Conservation (phyloP, 1,284 basidiomycete species). For the Trametes polyzona region DNA sequence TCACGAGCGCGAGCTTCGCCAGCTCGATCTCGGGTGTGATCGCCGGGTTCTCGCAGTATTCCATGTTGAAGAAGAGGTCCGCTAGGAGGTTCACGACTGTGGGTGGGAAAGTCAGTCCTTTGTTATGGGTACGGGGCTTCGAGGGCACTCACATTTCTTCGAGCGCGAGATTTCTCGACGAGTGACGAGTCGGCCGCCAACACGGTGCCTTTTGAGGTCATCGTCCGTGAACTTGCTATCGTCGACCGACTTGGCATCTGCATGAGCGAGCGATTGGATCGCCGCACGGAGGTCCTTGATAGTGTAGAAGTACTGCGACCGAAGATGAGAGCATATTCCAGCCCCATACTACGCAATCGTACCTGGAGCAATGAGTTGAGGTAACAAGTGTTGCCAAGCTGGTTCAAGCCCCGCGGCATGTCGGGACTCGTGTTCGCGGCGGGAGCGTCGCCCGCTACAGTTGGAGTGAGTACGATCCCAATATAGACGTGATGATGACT, state of each 20-base stretch:
- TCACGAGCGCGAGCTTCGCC: slow-evolving; percentile 91
- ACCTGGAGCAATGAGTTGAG: slow-evolving; percentile 86
- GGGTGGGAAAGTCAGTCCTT: no score
- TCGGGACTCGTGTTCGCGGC: slow-evolving; percentile 56
- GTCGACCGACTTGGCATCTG: slow-evolving; percentile 58
- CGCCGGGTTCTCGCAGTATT: slow-evolving; percentile 65
- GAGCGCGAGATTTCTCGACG: slow-evolving; percentile 81
- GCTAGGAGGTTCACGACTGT: slow-evolving; percentile 82
- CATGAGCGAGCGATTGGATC: slow-evolving; percentile 63
- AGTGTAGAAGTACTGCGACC: slow-evolving; percentile 89
- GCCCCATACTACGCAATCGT: slow-evolving; percentile 7
- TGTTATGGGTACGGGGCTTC: no score
- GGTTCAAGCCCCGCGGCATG: slow-evolving; percentile 85
- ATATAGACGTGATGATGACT: slow-evolving; percentile 35
- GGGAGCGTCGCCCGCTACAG: slow-evolving; percentile 62
- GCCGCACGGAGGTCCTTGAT: slow-evolving; percentile 85
- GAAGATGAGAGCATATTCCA: neutral
- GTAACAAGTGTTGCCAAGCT: slow-evolving; percentile 94
- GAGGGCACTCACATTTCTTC: slow-evolving; percentile 71
- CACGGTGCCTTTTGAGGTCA: slow-evolving; percentile 78
- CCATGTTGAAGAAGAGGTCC: slow-evolving; percentile 78
- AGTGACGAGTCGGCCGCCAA: slow-evolving; percentile 85
- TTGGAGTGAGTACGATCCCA: neutral
- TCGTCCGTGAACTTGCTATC: slow-evolving; percentile 78
- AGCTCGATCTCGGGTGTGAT: slow-evolving; percentile 87